Conservation (phyloP, 2,329 filamentous ascomycete species). For the Plectosphaerella plurivora region DNA sequence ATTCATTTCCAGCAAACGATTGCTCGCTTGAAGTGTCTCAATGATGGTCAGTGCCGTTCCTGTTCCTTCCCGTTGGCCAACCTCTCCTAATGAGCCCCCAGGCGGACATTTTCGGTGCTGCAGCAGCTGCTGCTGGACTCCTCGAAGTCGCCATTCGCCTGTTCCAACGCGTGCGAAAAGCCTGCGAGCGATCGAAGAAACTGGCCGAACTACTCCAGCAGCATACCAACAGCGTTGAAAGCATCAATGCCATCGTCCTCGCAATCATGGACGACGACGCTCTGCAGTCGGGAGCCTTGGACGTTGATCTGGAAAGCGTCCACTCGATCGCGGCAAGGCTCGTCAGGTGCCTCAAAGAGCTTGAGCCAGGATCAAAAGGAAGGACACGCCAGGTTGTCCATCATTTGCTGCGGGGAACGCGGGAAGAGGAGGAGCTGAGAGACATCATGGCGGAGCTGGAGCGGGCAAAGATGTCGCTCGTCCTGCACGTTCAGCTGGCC, state of each 20-base stretch:
- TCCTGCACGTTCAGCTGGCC: neutral
- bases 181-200: neutral
- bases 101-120: neutral
- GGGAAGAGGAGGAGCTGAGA: neutral
- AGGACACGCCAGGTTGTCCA: neutral
- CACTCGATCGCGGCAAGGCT: neutral
- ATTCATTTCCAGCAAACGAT: too few species aligned
- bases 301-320: neutral
- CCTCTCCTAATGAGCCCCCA: neutral
- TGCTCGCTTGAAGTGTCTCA: too few species aligned
- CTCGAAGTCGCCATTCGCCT: neutral
- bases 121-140: neutral
- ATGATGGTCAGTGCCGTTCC: too few species aligned
- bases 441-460: neutral
- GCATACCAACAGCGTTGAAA: neutral
- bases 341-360: neutral
- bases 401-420: neutral
- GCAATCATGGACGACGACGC: neutral
- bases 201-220: neutral
- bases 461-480: neutral
- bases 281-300: neutral
- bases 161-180: neutral
- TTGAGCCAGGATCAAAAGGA: neutral
- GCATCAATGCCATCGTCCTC: neutral
- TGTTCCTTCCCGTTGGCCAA: too few species aligned